Base-by-base conservation (phyloP, 345 rosid genomes). In the Sisymbrium irio region DNA sequence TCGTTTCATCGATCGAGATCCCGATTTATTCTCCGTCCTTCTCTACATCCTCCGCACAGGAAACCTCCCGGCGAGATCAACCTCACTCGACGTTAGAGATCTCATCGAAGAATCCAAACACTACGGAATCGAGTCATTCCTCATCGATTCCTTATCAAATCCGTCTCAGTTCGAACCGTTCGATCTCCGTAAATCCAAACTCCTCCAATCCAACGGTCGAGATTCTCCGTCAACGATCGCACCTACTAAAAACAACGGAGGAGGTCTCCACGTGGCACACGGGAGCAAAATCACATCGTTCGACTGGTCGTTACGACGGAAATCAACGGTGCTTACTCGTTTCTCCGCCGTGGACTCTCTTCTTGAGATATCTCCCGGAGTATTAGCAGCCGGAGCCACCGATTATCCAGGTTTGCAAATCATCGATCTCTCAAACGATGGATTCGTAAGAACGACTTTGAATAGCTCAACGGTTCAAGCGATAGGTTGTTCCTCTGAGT, bases 241-340 rank as follows among this genome's bases (percentile, higher is more conserved):
- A 8, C 71, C 99, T 6, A 77, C 92, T 36, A 64, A 79, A 9
- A 79, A 83, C 25, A n/a, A n/a, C 27, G 74, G 44, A 4, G 97
- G 98, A 45, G 80, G 92, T 4, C 67, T 92, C 44, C 97, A 85
- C 55, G 99, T 90, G 4, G 81, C 94, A 4, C 96, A 92, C 75
- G 99, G 99, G 0, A 86, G 96, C 85, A 88, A 90, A 72, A 92
- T 92, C 75, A 89, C 97, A 0, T 84, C 97, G 3, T 95, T 88
- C n/a, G 99, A 90, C 67, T 92, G 98, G 98, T 87, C 96, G 8
- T 25, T 90, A 67, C 62, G 76, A 27, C 85, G 79, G 60, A 95
- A 89, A 72, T 81, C 91, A 2, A 92, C 99, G 27, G 77, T 90
- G 39, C 35, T 92, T 55, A 90, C 96, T 9, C 87, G 82, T 7